Conservation (phyloP, 2,329 filamentous ascomycete species). For the Passalora sequoiae region DNA sequence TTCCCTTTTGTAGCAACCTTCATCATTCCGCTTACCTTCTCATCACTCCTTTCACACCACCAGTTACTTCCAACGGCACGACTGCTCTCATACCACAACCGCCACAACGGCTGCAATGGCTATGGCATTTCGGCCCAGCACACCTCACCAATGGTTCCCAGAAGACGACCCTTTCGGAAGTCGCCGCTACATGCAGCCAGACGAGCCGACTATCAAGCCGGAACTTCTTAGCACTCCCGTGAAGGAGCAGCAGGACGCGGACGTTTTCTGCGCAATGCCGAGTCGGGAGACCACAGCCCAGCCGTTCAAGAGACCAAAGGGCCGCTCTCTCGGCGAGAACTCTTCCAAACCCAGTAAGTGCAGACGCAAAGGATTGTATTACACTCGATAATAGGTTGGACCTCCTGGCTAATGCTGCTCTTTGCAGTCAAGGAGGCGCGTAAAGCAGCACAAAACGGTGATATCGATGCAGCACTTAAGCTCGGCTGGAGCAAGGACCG, state of each 20-base stretch:
- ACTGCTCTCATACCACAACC: neutral
- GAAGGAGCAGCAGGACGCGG: neutral
- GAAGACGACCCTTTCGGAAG: neutral
- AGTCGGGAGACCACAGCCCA: neutral
- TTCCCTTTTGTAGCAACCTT: too few species aligned
- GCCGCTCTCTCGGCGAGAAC: slow-evolving; percentile 13
- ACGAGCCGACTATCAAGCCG: slow-evolving; percentile 3
- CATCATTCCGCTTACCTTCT: neutral
- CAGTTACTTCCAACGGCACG: neutral
- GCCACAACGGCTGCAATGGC: neutral
- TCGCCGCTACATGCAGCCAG: neutral
- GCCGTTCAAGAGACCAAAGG: slow-evolving; percentile 6
- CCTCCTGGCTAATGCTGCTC: too few species aligned
- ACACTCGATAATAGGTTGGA: too few species aligned
- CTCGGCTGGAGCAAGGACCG: slow-evolving; percentile 18
- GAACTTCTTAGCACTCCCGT: neutral
- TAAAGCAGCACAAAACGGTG: slow-evolving; percentile 8
- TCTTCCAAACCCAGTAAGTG: slow-evolving; percentile 11
- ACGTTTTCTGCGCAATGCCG: neutral
- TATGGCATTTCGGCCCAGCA: neutral
- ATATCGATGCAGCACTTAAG: slow-evolving; percentile 16
- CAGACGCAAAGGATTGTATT: too few species aligned
- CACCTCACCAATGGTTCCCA: neutral
- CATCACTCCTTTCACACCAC: neutral
- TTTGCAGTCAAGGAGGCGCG: slow-evolving; percentile 16